phyloP scores from a whole-genome alignment of 371 early-diverging fungal species.

The Circinella umbellata region DNA sequence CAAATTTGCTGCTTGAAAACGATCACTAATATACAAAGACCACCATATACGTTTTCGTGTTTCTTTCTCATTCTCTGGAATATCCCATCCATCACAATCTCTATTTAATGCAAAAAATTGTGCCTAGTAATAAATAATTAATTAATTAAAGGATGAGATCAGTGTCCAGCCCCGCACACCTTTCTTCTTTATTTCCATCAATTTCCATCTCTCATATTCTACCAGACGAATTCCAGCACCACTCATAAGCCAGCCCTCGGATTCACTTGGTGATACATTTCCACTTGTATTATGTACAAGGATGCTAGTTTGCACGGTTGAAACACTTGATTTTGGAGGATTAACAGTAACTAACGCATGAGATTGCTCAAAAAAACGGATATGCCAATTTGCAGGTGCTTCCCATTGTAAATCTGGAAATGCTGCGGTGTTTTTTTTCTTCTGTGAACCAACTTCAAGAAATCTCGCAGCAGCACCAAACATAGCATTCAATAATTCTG shows the following conservation, averaged over 20 bases:
- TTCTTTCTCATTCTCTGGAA: conserved; percentile 49
- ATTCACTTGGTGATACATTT: conserved; percentile 40
- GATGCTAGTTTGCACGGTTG: conserved; percentile 49
- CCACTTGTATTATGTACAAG: conserved; percentile 46
- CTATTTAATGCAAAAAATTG: conserved; percentile 48
- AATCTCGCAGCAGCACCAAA: conserved; percentile 56
- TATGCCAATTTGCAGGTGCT: conserved; percentile 45
- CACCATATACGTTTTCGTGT: conserved; percentile 53
- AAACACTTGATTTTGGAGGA: conserved; percentile 33
- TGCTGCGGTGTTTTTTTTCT: conserved; percentile 14
- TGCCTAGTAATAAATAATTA: conserved; percentile 20
- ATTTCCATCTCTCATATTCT: background rate
- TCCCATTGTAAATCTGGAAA: conserved; percentile 45
- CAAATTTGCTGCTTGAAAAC: conserved; percentile 48
- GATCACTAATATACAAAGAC: conserved; percentile 46
- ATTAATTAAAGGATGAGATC: background rate
- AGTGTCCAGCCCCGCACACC: background rate
- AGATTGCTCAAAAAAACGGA: conserved; percentile 48
- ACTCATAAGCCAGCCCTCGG: conserved; percentile 45
- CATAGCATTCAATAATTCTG: conserved; percentile 54
- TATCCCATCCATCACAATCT: conserved; percentile 50
- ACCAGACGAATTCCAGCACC: conserved; percentile 44
- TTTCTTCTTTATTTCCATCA: background rate
- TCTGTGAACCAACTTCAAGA: conserved; percentile 39
- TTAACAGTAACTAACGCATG: conserved; percentile 25